Evolutionary conservation across 2,329 filamentous ascomycete species (phyloP).

Genomic region (Arachnopeziza araneosa): DNA sequence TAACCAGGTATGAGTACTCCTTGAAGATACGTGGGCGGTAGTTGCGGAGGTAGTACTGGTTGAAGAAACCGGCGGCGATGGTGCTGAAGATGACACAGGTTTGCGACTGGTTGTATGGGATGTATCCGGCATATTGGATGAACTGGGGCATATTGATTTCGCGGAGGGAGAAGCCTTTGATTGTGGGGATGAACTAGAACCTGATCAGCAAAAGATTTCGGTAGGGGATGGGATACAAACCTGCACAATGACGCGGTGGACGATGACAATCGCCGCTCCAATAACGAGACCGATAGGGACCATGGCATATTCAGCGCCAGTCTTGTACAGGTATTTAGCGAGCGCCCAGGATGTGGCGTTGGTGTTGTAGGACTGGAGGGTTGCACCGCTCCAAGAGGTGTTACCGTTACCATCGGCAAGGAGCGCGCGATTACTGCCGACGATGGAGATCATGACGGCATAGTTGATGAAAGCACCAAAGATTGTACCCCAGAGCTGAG

Average conservation of each 20-base stretch:
- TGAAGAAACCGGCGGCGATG: conserved; percentile 38
- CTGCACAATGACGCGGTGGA: conserved; percentile 40
- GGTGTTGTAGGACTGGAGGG: conserved; percentile 43
- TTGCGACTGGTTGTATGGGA: conserved; percentile 50
- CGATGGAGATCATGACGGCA: conserved; percentile 41
- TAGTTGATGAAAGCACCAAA: conserved; percentile 42
- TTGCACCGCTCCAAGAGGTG: conserved; percentile 44
- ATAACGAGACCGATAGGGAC: conserved; percentile 47
- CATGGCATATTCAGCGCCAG: conserved; percentile 38
- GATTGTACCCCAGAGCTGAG: conserved; percentile 39
- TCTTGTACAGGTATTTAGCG: conserved; percentile 47
- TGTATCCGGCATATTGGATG: conserved; percentile 48
- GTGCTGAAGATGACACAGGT: conserved; percentile 49
- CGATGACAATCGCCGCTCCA: conserved; percentile 38
- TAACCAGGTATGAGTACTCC: conserved; percentile 38
- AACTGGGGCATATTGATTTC: conserved; percentile 50
- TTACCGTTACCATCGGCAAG: conserved; percentile 37
- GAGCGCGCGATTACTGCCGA: conserved; percentile 37
- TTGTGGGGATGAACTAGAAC: conserved; percentile 41
- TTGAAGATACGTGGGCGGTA: conserved; percentile 34
- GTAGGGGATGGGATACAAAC: conserved; percentile 27
- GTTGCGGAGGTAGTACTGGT: conserved; percentile 37
- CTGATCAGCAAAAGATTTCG: neutral
- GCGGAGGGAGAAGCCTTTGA: conserved; percentile 35
- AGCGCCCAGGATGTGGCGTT: conserved; percentile 41